Conservation (phyloP, 345 rosid species). For the Rhizophora mangle region DNA sequence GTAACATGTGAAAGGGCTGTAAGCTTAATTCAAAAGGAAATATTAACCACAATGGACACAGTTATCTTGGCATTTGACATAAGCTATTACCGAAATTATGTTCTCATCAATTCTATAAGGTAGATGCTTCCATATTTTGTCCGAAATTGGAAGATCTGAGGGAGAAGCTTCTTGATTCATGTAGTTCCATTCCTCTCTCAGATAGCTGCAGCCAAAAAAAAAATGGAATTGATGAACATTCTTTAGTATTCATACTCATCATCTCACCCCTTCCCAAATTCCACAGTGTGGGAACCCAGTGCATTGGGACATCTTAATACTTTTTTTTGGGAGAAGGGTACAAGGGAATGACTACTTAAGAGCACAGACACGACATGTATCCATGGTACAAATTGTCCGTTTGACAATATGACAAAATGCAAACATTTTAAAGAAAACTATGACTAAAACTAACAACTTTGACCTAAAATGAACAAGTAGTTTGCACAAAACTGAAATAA, state of each 20-base stretch:
- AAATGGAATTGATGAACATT: neutral
- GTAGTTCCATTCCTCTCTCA: slow-evolving; percentile 78
- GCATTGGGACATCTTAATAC: too few species aligned
- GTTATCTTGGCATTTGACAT: too few species aligned
- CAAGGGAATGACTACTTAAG: too few species aligned
- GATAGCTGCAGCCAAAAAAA: slow-evolving; percentile 42
- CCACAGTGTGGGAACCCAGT: too few species aligned
- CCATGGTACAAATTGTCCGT: neutral
- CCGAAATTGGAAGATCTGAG: slow-evolving; percentile 53
- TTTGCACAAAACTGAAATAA: too few species aligned
- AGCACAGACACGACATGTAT: too few species aligned
- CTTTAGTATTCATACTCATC: slow-evolving; percentile 14
- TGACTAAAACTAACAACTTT: neutral
- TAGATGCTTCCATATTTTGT: slow-evolving; percentile 55
- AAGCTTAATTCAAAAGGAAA: neutral
- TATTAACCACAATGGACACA: neutral
- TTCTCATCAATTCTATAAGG: slow-evolving; percentile 51
- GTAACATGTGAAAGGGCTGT: neutral
- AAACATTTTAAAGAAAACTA: neutral
- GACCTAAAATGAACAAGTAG: too few species aligned
- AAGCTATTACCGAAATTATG: slow-evolving; percentile 31
- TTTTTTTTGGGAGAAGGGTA: too few species aligned
- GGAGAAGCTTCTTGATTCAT: slow-evolving; percentile 48
- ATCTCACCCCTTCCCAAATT: too few species aligned
- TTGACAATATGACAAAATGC: neutral